A percentile compares a stretch with the other conserved stretches of the same genome.
These are phyloP conservation scores for Ophiostoma quercus DNA, from an alignment of 2,329 filamentous ascomycete genomes.

Conservation along the genomic window DNA sequence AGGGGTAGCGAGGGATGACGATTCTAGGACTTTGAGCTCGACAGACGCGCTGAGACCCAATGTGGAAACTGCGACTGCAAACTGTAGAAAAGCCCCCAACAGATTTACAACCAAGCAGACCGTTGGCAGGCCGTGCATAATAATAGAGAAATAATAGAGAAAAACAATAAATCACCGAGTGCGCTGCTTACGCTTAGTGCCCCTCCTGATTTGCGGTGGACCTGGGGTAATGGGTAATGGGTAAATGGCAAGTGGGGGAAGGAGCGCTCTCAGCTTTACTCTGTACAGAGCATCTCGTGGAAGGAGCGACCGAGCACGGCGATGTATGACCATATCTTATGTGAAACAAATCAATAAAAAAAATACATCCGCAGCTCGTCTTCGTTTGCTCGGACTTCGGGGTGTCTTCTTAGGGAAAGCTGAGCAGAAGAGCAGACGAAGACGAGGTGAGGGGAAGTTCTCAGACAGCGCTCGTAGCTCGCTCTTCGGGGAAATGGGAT, in stretches of 20 bases:
- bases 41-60: background rate
- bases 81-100: background rate
- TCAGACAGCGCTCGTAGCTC: background rate
- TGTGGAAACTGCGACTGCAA: background rate
- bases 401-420: background rate
- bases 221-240: constrained; percentile 14
- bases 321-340: background rate
- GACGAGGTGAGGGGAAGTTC: background rate
- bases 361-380: background rate
- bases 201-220: constrained; percentile 4
- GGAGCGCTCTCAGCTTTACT: background rate
- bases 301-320: background rate
- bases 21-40: background rate
- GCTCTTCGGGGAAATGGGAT: constrained; percentile 9
- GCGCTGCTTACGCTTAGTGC: background rate
- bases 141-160: background rate
- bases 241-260: constrained; percentile 11
- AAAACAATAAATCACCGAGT: background rate
- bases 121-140: background rate
- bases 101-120: background rate
- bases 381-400: constrained; percentile 1
- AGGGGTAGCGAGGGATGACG: constrained; percentile 2
- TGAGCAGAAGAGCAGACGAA: background rate
- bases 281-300: background rate
- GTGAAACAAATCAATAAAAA: background rate